Conservation (phyloP, 2,329 filamentous ascomycete genomes). For the Shiraia sp. region DNA sequence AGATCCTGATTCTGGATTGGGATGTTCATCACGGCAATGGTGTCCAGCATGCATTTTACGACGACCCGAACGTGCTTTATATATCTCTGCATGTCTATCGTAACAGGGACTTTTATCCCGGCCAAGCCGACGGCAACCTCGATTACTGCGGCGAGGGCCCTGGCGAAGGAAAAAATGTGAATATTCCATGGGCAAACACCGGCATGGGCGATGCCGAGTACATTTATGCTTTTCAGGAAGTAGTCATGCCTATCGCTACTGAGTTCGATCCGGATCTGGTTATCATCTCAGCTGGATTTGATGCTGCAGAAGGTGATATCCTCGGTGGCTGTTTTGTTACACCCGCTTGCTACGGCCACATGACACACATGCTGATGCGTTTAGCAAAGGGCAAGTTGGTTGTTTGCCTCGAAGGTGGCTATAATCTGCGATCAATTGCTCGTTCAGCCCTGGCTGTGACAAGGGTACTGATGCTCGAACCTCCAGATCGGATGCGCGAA, state of each 20-base stretch:
- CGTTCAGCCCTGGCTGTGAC: conserved; percentile 90
- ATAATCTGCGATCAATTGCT: conserved; percentile 91
- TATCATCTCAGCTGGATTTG: conserved; percentile 93
- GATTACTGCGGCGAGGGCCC: conserved; percentile 61
- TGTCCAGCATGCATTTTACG: conserved; percentile 93
- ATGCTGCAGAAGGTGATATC: conserved; percentile 91
- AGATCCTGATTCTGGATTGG: conserved; percentile 92
- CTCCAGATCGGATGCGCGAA: conserved; percentile 65
- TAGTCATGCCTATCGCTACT: conserved; percentile 93
- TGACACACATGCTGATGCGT: conserved; percentile 99
- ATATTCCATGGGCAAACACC: conserved; percentile 69
- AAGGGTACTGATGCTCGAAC: conserved; percentile 91
- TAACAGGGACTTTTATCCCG: conserved; percentile 83
- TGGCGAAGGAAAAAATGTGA: conserved; percentile 67
- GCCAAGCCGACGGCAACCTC: conserved; percentile 61
- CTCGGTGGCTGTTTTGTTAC: conserved; percentile 92
- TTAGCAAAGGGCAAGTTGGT: conserved; percentile 86
- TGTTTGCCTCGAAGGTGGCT: conserved; percentile 93
- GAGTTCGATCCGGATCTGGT: conserved; percentile 95
- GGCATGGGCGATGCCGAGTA: conserved; percentile 97
- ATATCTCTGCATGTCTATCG: conserved; percentile 91
- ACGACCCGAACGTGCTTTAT: conserved; percentile 92
- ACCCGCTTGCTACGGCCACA: conserved; percentile 90
- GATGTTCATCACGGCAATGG: conserved; percentile 83
- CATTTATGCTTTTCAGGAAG: conserved; percentile 91